These are phyloP conservation scores for Zymoseptoria pseudotritici DNA, from an alignment of 2,329 filamentous ascomycete genomes.

Conservation along the genomic window DNA sequence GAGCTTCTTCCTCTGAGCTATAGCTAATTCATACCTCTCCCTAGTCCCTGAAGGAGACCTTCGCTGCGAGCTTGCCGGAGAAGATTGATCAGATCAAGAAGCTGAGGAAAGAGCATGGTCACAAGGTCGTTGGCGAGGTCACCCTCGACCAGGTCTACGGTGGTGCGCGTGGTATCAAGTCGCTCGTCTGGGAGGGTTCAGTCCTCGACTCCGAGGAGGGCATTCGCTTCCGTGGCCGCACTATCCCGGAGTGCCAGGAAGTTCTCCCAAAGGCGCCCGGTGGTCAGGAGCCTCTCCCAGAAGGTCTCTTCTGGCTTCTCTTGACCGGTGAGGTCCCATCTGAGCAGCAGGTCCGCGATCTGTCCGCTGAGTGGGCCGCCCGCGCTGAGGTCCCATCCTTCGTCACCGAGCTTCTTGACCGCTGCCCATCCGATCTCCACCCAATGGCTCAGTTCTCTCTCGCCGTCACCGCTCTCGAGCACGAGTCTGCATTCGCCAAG, in stretches of 20 bases:
- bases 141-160: constrained; percentile 99
- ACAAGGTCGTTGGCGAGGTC: constrained; percentile 93
- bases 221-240: constrained; percentile 98
- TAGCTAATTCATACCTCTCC: constrained; percentile 3
- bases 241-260: constrained; percentile 97
- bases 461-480: constrained; percentile 95
- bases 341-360: constrained; percentile 96
- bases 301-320: constrained; percentile 99
- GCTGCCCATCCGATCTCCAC: constrained; percentile 97
- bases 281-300: constrained; percentile 92
- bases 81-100: constrained; percentile 99
- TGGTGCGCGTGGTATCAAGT: constrained; percentile 98
- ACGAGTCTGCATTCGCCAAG: constrained; percentile 95
- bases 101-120: constrained; percentile 93
- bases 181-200: constrained; percentile 96
- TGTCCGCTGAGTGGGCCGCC: constrained; percentile 97
- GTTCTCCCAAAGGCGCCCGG: constrained; percentile 94
- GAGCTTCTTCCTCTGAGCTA: background rate
- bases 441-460: constrained; percentile 99
- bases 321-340: constrained; percentile 94
- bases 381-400: constrained; percentile 96
- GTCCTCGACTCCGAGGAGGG: constrained; percentile 98
- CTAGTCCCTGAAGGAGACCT: constrained; percentile 97
- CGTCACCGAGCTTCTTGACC: constrained; percentile 98
- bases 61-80: constrained; percentile 88